Evolutionary conservation across 192 early-diverging fungal genomes (phyloP).

Genomic region (Backusella luteola): DNA sequence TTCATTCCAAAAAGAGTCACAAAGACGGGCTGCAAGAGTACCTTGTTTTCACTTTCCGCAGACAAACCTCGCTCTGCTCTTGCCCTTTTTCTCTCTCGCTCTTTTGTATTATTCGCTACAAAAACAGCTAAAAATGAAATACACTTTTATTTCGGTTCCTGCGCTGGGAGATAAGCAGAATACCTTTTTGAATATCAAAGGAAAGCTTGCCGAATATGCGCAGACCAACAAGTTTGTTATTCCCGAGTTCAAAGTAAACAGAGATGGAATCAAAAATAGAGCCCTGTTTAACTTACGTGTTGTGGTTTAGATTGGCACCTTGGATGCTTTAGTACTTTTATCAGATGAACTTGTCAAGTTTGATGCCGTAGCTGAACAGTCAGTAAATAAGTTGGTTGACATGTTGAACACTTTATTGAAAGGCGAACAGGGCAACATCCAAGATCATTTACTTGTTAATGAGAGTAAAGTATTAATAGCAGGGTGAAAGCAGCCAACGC

Average conservation of each 20-base stretch:
- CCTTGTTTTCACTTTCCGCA: conserved; percentile 5
- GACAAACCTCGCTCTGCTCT: not conserved
- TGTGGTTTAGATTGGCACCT: conserved; percentile 79
- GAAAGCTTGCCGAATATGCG: conserved; percentile 71
- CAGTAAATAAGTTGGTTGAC: conserved; percentile 82
- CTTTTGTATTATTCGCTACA: not conserved
- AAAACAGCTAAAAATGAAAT: conserved; percentile 33
- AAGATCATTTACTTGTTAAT: conserved; percentile 66
- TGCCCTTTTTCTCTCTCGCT: conserved; percentile 9
- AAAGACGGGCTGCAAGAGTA: not conserved
- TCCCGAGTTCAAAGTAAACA: conserved; percentile 87
- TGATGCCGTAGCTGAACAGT: conserved; percentile 75
- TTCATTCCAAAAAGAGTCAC: not conserved
- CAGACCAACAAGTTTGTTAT: conserved; percentile 82
- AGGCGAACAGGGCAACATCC: conserved; percentile 53
- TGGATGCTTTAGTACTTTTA: conserved; percentile 89
- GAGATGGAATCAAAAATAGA: not conserved
- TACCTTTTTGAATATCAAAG: conserved; percentile 67
- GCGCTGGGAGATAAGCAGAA: conserved; percentile 77
- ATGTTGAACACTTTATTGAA: conserved; percentile 74
- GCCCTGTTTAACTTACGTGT: not conserved
- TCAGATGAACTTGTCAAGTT: conserved; percentile 93
- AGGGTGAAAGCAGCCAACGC: not conserved
- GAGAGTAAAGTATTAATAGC: conserved; percentile 64
- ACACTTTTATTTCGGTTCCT: conserved; percentile 85